Base-by-base conservation (phyloP, 73 alveolate genomes). In the Urostyla sp. region DNA sequence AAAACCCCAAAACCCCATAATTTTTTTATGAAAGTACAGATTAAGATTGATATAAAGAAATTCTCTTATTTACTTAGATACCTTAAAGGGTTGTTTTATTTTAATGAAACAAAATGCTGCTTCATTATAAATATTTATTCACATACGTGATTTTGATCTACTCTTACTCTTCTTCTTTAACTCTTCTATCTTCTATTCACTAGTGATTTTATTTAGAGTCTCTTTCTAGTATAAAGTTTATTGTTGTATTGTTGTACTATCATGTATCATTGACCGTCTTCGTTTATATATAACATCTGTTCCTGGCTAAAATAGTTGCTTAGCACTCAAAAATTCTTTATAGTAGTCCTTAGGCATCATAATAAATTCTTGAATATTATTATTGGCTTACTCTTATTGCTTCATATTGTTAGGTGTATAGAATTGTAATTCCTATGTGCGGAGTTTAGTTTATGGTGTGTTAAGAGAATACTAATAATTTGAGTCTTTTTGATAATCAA, bases 301-400 rank as follows among this genome's bases (percentile, higher is more conserved):
- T n/a, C n/a, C 79, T 63, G 43, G 44, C 37, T 13, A 63, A 43
- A 31, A 57, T 63, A 63, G 50, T 63, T 2, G 37, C 79, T 40
- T 40, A 16, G 44, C 3, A 37, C 79, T 63, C 30, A 63, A 40
- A 48, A 63, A 63, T 63, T 63, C 79, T 24, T 63, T 63, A 46
- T 63, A 63, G 24, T 63, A 63, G 45, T 63, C 44, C 45, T 63
- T 63, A 23, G 79, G 79, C 26, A 43, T 63, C 36, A 43, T 63
- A 23, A 60, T 63, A 21, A 63, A 43, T 37, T 63, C 21, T 21
- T 63, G 61, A 40, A 28, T 43, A 6, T 63, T 13, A 58, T 55
- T 58, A 40, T 63, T 60, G 44, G 26, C 60, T 20, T 63, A 34
- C 11, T 28, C 37, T 23, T 27, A 63, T 1, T 63, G n/a, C 79